Base-by-base conservation (phyloP, 2,329 filamentous ascomycete species). In the Microsporum canis region DNA sequence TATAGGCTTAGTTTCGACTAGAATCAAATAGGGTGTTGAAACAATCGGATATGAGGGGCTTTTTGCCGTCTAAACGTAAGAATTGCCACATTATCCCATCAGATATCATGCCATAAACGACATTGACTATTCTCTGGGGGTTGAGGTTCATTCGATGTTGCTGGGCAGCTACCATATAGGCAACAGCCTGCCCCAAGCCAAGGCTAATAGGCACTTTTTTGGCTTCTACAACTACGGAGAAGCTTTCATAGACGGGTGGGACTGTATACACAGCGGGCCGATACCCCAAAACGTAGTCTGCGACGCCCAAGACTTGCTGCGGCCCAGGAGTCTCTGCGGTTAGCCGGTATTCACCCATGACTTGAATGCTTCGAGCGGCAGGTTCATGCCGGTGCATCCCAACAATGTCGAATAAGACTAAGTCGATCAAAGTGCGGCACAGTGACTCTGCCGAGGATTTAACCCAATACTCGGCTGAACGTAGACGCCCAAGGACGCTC, bases 131-230 rank as follows among this genome's bases (percentile, higher is more conserved):
- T 34, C 41, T 59, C 8, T 51, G 31, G 2, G 56, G 38, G 14
- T 27, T 36, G 10, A 57, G 31, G 29, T 23, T 29, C 36, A 59
- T 43, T 1, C 27, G 60, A 45, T 59, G 39, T 36, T 43, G 43
- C 36, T 59, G 33, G 41, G 47, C 38, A 31, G 56, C 56, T 6
- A 55, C 56, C 45, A 62, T 53, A 39, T 62, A 62, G 12, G 60
- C 57, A 14, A 55, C 14, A 10, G 45, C 36, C 34, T 59, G 60
- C 7, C 39, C 56, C 12, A 62, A 33, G 12, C 39, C 2, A 1
- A 1, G 4, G 1, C 3, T 31, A 31, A 39, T 23, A 14, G 34
- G n/a, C n/a, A 17, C 34, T 58, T 58, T 58, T 31, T 58, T 58
- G 5, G 56, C 56, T 31, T 59, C 56, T 2, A 62, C 43, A 7